Evolutionary conservation across 306 rosid genomes (phyloP), one percentile per base, ranked within the genome.

Genomic region (Cicer yamashitae): DNA sequence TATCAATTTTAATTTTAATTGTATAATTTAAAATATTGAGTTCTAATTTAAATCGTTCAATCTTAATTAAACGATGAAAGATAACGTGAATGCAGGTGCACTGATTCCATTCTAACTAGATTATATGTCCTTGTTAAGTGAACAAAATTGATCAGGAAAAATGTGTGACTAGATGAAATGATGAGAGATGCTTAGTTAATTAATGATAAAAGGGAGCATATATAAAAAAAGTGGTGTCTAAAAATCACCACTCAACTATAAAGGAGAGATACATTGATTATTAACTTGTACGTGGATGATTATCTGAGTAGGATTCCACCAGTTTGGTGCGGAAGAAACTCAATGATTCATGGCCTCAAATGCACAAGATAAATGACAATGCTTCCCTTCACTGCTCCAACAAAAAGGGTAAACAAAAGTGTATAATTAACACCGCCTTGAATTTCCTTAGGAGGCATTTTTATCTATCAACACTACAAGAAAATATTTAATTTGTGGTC

Each of bases 251-350:
- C 17, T 44, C 40, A 66, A 66, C 5, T 60, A 78, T 71, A 77
- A 44, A 67, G 89, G 82, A 84, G 71, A 38, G 52, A 77, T 75
- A 45, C 60, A 44, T 47, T 61, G 37, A 62, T 14, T 66, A 67
- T 59, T 47, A 74, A 67, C 8, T 47, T 15, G 62, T 40, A 43
- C 79, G 69, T 77, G 85, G 56, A 71, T 83, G 57, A 52, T 79
- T 69, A 45, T 78, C 81, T 45, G 89, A 84, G 80, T 81, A 73
- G 93, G 88, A 88, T 80, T 79, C 77, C 91, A 89, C 87, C 81
- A 79, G 46, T 61, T 62, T 30, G 58, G 70, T 87, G 85, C 73
- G 73, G 74, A 68, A 79, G 84, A 85, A 74, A 79, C 52, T 74
- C 84, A 83, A 83, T 82, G 60, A 81, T 70, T 68, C 76, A 45